These are phyloP conservation scores for Aphanomyces astaci DNA, from an alignment of 352 stramenopile species.

Conservation along the genomic window DNA sequence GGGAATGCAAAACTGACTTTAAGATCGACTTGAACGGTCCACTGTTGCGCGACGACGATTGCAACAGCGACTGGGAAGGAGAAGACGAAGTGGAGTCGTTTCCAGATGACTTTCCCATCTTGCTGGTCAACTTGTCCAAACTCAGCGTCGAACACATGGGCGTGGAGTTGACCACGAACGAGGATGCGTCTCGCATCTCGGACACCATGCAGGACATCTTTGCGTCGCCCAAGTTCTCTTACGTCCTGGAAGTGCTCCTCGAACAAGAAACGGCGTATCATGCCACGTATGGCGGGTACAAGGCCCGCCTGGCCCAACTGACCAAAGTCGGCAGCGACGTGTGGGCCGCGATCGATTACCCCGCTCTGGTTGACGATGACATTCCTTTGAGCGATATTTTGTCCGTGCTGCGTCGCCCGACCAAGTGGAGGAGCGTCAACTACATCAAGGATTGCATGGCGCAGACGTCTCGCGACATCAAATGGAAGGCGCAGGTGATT, in stretches of 20 bases:
- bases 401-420: slow-evolving; percentile 41
- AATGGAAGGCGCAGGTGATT: slow-evolving; percentile 69
- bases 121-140: slow-evolving; percentile 57
- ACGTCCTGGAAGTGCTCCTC: slow-evolving; percentile 57
- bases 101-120: slow-evolving; percentile 58
- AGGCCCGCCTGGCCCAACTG: slow-evolving; percentile 41
- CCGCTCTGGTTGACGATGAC: slow-evolving; percentile 47
- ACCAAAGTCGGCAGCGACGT: slow-evolving; percentile 43
- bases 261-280: slow-evolving; percentile 42
- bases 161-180: slow-evolving; percentile 24
- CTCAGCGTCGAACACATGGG: slow-evolving; percentile 47
- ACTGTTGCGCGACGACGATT: neutral
- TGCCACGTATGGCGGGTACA: slow-evolving; percentile 51
- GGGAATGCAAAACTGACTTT: slow-evolving; percentile 17
- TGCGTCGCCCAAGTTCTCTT: slow-evolving; percentile 44
- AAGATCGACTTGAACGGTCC: neutral
- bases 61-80: slow-evolving; percentile 32
- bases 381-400: slow-evolving; percentile 58
- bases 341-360: slow-evolving; percentile 71
- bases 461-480: slow-evolving; percentile 63
- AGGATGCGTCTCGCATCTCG: slow-evolving; percentile 33
- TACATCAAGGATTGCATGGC: slow-evolving; percentile 73
- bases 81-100: slow-evolving; percentile 32
- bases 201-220: slow-evolving; percentile 43
- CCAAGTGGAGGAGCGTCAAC: slow-evolving; percentile 72